Evolutionary conservation across 106 monocot genomes (phyloP).

Genomic region (Apostasia shenzhenica): DNA sequence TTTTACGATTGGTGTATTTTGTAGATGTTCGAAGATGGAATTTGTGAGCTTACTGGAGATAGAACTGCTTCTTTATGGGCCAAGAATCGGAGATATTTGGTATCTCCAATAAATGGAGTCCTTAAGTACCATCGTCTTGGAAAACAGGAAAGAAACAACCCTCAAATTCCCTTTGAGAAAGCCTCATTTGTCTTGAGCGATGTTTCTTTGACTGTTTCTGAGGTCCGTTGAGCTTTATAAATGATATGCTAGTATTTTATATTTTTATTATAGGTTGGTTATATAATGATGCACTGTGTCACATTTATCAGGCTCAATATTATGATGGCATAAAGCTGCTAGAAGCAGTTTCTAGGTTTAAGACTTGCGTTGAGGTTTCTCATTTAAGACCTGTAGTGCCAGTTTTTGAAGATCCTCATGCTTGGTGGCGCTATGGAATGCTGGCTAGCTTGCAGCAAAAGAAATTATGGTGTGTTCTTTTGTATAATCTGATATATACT

Average conservation of each 20-base stretch:
- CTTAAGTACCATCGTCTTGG: conserved; percentile 91
- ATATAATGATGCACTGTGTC: neutral
- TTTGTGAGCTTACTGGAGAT: conserved; percentile 33
- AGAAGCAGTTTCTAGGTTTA: conserved; percentile 72
- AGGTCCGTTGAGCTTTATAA: conserved; percentile 35
- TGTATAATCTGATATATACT: neutral
- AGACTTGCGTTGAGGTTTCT: conserved; percentile 83
- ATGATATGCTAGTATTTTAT: neutral
- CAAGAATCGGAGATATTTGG: conserved; percentile 53
- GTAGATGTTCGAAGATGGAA: conserved; percentile 91
- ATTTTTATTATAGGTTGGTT: neutral
- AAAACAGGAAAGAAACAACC: conserved; percentile 67
- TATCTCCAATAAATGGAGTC: conserved; percentile 94
- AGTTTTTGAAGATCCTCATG: conserved; percentile 56
- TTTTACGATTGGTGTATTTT: neutral
- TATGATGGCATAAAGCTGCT: conserved; percentile 88
- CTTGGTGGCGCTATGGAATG: conserved; percentile 95
- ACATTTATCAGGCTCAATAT: conserved; percentile 73
- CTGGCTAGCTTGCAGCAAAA: conserved; percentile 83
- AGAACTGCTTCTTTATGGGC: conserved; percentile 37
- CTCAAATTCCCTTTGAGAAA: conserved; percentile 72
- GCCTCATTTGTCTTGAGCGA: conserved; percentile 76
- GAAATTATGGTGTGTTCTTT: conserved; percentile 59
- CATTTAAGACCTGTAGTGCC: conserved; percentile 74
- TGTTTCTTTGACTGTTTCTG: conserved; percentile 78